These are phyloP conservation scores for Datura wrightii DNA, from an alignment of 257 asterid species.

Conservation along the genomic window DNA sequence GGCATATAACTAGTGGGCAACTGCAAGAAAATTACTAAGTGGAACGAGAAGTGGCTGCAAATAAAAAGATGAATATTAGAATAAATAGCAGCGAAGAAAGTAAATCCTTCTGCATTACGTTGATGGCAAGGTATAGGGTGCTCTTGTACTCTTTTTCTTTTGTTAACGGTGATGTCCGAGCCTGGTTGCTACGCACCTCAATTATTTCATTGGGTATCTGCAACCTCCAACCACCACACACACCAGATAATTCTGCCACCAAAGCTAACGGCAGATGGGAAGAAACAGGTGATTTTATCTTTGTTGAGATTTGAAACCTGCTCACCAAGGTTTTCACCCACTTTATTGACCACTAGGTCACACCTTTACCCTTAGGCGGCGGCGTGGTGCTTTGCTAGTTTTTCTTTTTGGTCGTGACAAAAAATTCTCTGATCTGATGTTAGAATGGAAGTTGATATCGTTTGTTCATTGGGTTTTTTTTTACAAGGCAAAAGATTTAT, in stretches of 20 bases:
- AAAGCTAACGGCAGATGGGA: neutral
- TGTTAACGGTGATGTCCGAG: neutral
- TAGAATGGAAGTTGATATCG: neutral
- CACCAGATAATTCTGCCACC: conserved; percentile 11
- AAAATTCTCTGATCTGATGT: neutral
- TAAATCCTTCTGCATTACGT: neutral
- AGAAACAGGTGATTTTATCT: neutral
- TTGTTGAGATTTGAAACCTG: neutral
- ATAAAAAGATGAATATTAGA: neutral
- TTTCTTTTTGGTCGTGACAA: neutral
- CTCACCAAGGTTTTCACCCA: neutral
- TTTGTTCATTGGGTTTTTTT: neutral
- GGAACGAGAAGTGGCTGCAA: neutral
- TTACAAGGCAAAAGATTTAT: neutral
- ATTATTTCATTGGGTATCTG: neutral
- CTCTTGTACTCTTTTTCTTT: neutral
- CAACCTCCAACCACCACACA: neutral
- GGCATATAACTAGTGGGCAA: neutral
- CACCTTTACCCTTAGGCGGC: neutral
- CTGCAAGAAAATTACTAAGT: neutral
- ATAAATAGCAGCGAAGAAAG: neutral
- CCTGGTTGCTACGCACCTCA: neutral
- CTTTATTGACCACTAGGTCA: too few species aligned
- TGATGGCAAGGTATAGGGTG: neutral
- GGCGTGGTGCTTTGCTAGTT: neutral